Evolutionary conservation across 768 basidiomycete genomes (phyloP).

Genomic region (Xerocomellus dryophilus): DNA sequence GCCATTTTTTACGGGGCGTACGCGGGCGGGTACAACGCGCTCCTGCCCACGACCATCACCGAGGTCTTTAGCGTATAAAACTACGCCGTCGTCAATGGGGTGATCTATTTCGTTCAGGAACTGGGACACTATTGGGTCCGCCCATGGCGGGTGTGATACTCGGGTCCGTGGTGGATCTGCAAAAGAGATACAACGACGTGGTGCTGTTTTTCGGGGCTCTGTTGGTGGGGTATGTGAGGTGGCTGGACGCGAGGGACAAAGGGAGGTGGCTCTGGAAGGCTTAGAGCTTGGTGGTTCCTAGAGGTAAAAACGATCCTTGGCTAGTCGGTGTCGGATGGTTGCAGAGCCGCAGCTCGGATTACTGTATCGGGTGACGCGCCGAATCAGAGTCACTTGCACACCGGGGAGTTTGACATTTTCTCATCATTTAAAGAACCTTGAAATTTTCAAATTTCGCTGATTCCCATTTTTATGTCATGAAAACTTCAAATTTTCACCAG

Average conservation of each 20-base stretch:
- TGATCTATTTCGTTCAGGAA: neutral
- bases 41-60: conserved; percentile 2
- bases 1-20: neutral
- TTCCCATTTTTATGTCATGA: too few relatives aligned
- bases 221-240: neutral
- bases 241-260: neutral
- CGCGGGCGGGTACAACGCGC: neutral
- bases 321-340: too few relatives aligned
- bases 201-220: neutral
- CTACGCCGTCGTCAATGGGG: neutral
- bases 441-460: too few relatives aligned
- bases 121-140: neutral
- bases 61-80: conserved; percentile 1
- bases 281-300: neutral
- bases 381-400: too few relatives aligned
- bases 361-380: too few relatives aligned
- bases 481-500: too few relatives aligned
- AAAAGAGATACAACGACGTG: neutral
- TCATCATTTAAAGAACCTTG: too few relatives aligned
- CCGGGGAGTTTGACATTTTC: too few relatives aligned
- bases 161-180: neutral
- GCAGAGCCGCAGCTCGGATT: too few relatives aligned
- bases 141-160: neutral
- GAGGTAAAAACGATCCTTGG: neutral
- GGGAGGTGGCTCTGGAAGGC: neutral